Evolutionary conservation across 2,329 filamentous ascomycete genomes (phyloP).

Genomic region (Lecanosticta acicola): DNA sequence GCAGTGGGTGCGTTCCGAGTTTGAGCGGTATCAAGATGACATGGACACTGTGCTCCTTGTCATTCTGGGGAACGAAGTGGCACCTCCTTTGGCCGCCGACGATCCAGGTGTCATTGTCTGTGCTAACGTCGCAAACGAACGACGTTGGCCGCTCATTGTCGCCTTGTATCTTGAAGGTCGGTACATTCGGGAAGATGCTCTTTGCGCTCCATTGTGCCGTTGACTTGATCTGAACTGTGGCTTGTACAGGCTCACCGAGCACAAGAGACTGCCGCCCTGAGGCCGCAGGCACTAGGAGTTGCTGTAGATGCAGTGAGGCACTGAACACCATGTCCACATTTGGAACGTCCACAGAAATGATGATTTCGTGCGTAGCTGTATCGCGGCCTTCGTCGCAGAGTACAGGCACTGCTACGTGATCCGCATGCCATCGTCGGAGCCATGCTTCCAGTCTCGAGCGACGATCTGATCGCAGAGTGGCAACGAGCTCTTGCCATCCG

Average conservation of each 20-base stretch:
- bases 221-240: slow-evolving; percentile 54
- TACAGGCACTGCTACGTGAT: slow-evolving; percentile 27
- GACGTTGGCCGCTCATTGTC: slow-evolving; percentile 39
- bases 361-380: slow-evolving; percentile 51
- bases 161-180: slow-evolving; percentile 17
- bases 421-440: slow-evolving; percentile 53
- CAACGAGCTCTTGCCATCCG: slow-evolving; percentile 50
- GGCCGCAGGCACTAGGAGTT: slow-evolving; percentile 4
- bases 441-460: slow-evolving; percentile 45
- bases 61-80: slow-evolving; percentile 56
- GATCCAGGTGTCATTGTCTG: slow-evolving; percentile 72
- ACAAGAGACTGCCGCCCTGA: slow-evolving; percentile 40
- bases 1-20: slow-evolving; percentile 71
- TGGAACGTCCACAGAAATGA: slow-evolving; percentile 86
- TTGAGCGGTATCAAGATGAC: slow-evolving; percentile 75
- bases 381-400: slow-evolving; percentile 25
- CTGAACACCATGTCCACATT: slow-evolving; percentile 78
- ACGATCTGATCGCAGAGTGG: slow-evolving; percentile 43
- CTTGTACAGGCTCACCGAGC: slow-evolving; percentile 60
- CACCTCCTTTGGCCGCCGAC: slow-evolving; percentile 75
- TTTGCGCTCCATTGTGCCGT: slow-evolving; percentile 51
- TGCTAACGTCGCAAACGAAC: slow-evolving; percentile 77
- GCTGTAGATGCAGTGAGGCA: slow-evolving; percentile 38
- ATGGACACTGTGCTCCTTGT: slow-evolving; percentile 47
- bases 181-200: slow-evolving; percentile 41